These are phyloP conservation scores for Apocynum venetum DNA, from an alignment of 257 asterid genomes.

Conservation along the genomic window DNA sequence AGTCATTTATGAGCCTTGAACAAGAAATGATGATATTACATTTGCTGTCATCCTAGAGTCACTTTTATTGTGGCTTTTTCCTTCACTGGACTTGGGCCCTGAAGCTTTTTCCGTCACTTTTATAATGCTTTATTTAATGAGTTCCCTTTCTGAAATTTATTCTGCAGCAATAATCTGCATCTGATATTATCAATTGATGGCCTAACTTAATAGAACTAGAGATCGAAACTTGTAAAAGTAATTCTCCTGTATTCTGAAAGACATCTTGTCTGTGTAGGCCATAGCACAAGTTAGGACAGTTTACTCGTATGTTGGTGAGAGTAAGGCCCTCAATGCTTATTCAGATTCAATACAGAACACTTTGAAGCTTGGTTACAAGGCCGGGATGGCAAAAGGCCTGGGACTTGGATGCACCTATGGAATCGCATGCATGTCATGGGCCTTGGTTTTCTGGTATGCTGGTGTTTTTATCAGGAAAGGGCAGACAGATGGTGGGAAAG, in stretches of 20 bases:
- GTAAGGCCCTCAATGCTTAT: conserved; percentile 65
- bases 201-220: neutral
- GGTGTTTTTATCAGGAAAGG: conserved; percentile 94
- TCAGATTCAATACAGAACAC: conserved; percentile 90
- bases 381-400: conserved; percentile 98
- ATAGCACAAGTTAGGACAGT: conserved; percentile 97
- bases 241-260: conserved; percentile 9
- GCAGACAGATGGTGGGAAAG: conserved; percentile 89
- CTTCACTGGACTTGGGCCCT: conserved; percentile 8
- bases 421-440: conserved; percentile 99
- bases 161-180: neutral
- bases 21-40: conserved; percentile 26
- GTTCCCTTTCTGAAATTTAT: neutral
- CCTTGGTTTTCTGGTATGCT: conserved; percentile 97
- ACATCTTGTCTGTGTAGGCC: conserved; percentile 47
- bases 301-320: conserved; percentile 90
- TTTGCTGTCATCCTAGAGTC: conserved; percentile 27
- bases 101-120: too few relatives aligned
- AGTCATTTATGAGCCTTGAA: conserved; percentile 9
- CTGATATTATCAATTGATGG: neutral
- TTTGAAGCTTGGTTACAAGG: conserved; percentile 87
- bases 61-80: neutral
- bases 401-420: conserved; percentile 96
- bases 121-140: neutral
- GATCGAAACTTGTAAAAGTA: neutral